These are phyloP conservation scores for Lojkania enalia DNA, from an alignment of 2,329 filamentous ascomycete species.

Conservation along the genomic window DNA sequence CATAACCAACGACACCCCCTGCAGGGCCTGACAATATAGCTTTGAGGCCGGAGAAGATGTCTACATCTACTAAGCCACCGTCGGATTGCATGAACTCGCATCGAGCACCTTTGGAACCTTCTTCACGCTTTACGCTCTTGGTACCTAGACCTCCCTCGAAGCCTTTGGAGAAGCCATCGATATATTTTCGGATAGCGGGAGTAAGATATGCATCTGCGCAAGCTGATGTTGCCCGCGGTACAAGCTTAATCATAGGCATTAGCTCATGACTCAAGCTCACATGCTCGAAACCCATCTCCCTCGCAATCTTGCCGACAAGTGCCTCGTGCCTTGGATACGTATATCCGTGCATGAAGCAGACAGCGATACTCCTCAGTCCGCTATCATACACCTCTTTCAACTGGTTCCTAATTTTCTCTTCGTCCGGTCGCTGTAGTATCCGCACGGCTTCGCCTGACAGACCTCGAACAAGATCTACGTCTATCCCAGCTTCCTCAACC, in stretches of 20 bases:
- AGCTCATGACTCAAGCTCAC: constrained; percentile 79
- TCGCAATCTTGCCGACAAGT: constrained; percentile 73
- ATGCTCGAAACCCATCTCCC: constrained; percentile 80
- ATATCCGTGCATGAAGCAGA: constrained; percentile 91
- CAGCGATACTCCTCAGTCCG: constrained; percentile 80
- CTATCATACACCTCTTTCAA: constrained; percentile 68
- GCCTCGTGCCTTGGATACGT: constrained; percentile 87
- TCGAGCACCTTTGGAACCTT: constrained; percentile 69
- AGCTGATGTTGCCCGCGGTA: constrained; percentile 74
- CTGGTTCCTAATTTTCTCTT: constrained; percentile 60
- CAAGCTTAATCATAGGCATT: constrained; percentile 87
- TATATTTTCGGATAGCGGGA: constrained; percentile 77
- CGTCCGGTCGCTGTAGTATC: constrained; percentile 65
- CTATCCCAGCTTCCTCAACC: constrained; percentile 49
- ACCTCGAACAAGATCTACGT: constrained; percentile 67
- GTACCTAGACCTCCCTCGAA: constrained; percentile 81
- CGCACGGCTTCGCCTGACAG: constrained; percentile 75
- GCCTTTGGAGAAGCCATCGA: constrained; percentile 74
- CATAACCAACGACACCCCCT: constrained; percentile 92
- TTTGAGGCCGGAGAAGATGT: constrained; percentile 80
- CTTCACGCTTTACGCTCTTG: constrained; percentile 69
- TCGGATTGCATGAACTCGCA: constrained; percentile 97
- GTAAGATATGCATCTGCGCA: constrained; percentile 81
- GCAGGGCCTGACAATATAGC: constrained; percentile 88
- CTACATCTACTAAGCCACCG: constrained; percentile 70